Conservation (phyloP, 2,329 filamentous ascomycete species). For the Penicillium brevicompactum region DNA sequence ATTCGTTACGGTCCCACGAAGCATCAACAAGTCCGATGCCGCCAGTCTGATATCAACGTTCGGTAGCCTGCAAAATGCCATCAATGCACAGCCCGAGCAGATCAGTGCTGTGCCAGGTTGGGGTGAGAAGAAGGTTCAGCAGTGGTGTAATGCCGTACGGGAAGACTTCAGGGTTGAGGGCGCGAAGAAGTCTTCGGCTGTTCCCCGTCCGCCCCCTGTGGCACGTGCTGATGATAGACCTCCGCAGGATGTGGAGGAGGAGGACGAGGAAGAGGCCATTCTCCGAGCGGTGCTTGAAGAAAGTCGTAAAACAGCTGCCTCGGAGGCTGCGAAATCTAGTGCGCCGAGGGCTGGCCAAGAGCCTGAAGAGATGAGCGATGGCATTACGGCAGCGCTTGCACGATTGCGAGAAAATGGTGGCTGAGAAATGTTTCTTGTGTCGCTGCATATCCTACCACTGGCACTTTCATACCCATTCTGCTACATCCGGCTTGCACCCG, state of each 20-base stretch:
- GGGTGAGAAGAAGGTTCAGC: conserved; percentile 92
- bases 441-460: not conserved
- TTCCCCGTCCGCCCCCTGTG: conserved; percentile 22
- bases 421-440: conserved; percentile 9
- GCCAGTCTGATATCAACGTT: conserved; percentile 89
- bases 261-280: conserved; percentile 52
- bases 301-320: conserved; percentile 22
- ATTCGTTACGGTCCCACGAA: conserved; percentile 86
- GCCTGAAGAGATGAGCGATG: conserved; percentile 53
- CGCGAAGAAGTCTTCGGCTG: conserved; percentile 57
- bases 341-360: not conserved
- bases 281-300: conserved; percentile 35
- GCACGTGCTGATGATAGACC: not conserved
- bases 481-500: too few species aligned
- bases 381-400: conserved; percentile 60
- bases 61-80: conserved; percentile 80
- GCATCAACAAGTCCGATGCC: conserved; percentile 93
- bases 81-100: conserved; percentile 87
- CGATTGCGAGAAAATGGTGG: conserved; percentile 51
- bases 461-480: too few species aligned
- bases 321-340: not conserved
- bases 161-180: conserved; percentile 81
- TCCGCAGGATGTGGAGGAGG: conserved; percentile 15
- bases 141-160: conserved; percentile 78
- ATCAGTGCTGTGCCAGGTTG: conserved; percentile 83